Evolutionary conservation across 768 basidiomycete species (phyloP), one percentile per base, ranked within the genome.

Genomic region (Russula lepida): DNA sequence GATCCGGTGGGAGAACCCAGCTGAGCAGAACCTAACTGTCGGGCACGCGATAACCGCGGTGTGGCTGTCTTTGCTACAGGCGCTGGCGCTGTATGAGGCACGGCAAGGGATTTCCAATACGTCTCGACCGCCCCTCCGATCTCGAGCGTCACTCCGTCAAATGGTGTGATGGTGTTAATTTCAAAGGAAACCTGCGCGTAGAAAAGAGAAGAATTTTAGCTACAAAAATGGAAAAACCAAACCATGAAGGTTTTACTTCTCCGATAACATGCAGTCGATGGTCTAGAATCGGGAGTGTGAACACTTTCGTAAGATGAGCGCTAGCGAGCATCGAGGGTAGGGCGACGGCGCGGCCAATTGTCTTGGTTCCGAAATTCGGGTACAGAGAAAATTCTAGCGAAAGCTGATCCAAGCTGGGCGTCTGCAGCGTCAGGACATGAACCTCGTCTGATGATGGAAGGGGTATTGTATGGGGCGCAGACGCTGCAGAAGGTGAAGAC

Each of bases 311-410:
- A 58, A 80, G 81, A 63, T 77, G 77, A 49, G 85, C 76, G 49
- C 81, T 76, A 30, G 73, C 68, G 68, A 97, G 89, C 52, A 88
- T 75, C 0, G 83, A 83, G 3, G 94, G 86, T 27, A 93, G 78
- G 13, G 91, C 89, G 48, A 95, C 84, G 17, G 93, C 95, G 65
- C 93, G 84, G 13, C 95, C 97, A 63, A 99, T 91, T 19, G 94
- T 92, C 74, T 92, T 95, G 17, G 92, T 94, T 17, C 97, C 97
- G 74, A 98, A 98, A 67, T 91, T 95, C 13, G 97, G 97, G 75
- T 95, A 98, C 32, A 98, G 77, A 23, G 95, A 97, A 70, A 98
- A 92, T 71, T 97, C 91, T 68, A 99, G 74, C 1, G 84, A 82
- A 56, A 98, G 79, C 33, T 79, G 78, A 51, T 84, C 82, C 33